Conservation (phyloP, 345 rosid species). For the Boechera divaricarpa region DNA sequence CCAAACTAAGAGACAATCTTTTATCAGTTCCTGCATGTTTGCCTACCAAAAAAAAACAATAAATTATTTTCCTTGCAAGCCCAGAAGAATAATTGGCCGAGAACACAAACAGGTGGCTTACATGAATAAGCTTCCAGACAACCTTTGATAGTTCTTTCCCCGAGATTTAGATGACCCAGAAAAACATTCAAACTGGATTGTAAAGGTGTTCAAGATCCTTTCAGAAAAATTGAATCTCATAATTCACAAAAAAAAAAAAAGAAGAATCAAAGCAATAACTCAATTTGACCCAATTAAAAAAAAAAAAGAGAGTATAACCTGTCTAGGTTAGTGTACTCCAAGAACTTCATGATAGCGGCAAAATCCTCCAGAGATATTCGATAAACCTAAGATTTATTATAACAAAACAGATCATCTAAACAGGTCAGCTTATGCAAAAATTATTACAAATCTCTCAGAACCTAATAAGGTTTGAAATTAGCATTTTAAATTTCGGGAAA, state of each 20-base stretch:
- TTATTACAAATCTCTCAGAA: conserved; percentile 21
- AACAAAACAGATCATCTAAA: not conserved
- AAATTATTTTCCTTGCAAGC: not conserved
- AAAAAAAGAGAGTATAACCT: not conserved
- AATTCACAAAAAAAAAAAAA: not conserved
- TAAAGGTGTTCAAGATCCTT: not conserved
- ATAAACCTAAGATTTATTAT: not conserved
- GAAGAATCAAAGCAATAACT: not conserved
- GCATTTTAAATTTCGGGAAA: not conserved
- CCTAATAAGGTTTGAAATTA: conserved; percentile 3
- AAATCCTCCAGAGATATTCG: not conserved
- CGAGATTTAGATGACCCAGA: conserved; percentile 68
- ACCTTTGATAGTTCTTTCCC: conserved; percentile 81
- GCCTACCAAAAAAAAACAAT: conserved; percentile 50
- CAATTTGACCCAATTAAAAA: not conserved
- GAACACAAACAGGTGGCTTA: conserved; percentile 49
- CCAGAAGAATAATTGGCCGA: conserved; percentile 1
- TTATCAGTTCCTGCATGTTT: conserved; percentile 92
- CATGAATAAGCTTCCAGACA: conserved; percentile 89
- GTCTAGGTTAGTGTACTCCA: conserved; percentile 81
- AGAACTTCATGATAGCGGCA: conserved; percentile 66
- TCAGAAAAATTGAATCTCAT: not conserved
- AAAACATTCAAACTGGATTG: conserved; percentile 69
- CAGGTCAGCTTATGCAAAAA: conserved; percentile 28
- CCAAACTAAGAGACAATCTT: conserved; percentile 86